Evolutionary conservation across 1,284 basidiomycete genomes (phyloP).

Genomic region (Trichosporon sp.): DNA sequence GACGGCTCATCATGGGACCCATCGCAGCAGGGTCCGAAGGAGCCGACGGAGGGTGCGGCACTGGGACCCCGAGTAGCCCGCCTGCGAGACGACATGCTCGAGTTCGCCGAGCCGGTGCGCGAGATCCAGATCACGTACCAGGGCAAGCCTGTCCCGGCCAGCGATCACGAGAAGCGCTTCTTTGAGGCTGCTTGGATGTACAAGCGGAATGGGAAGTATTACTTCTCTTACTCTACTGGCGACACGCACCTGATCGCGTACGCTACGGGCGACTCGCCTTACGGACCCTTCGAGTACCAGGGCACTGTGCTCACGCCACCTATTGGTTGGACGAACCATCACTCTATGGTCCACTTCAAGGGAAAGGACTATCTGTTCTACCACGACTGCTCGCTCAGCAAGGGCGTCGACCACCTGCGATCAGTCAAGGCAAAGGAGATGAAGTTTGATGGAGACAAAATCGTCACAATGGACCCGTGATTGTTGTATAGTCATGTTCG

Average conservation of each 20-base stretch:
- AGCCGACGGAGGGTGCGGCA: conserved; percentile 24
- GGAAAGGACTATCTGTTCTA: conserved; percentile 37
- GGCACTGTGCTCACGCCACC: conserved; percentile 36
- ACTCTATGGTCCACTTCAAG: conserved; percentile 32
- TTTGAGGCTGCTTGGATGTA: conserved; percentile 42
- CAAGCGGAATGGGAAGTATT: conserved; percentile 33
- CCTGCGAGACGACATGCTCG: conserved; percentile 28
- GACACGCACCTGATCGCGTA: conserved; percentile 37
- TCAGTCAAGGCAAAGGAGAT: conserved; percentile 33
- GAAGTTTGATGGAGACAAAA: conserved; percentile 23
- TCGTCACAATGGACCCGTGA: conserved; percentile 4
- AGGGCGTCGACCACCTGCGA: conserved; percentile 33
- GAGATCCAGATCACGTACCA: conserved; percentile 27
- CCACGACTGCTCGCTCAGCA: conserved; percentile 36
- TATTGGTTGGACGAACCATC: conserved; percentile 39
- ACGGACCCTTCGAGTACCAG: conserved; percentile 34
- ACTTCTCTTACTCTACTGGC: conserved; percentile 40
- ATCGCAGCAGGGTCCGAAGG: conserved; percentile 22
- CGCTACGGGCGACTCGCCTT: conserved; percentile 25
- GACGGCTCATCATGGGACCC: conserved; percentile 24
- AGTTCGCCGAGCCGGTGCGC: conserved; percentile 25
- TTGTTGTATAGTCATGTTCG: background rate
- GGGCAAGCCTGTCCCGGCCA: conserved; percentile 26
- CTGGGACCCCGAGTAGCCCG: conserved; percentile 30
- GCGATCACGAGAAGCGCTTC: conserved; percentile 39